phyloP scores from a whole-genome alignment of 805 yeast genomes.

The Suhomyces canberraensis region DNA sequence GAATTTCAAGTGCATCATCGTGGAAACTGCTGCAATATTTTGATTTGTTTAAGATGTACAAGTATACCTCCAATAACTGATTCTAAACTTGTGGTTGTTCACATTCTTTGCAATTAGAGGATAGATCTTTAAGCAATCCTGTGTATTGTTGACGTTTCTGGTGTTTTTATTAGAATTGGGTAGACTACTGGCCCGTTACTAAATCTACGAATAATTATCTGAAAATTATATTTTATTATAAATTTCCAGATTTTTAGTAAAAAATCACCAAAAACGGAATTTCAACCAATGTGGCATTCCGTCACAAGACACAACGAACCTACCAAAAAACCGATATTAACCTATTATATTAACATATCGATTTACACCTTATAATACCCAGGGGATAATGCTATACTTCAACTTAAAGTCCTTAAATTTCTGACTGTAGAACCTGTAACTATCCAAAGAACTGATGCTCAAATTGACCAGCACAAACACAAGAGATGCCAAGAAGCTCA shows the following conservation, averaged over 20 bases:
- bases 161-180: too few species aligned
- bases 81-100: slow-evolving; percentile 6
- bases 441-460: slow-evolving; percentile 53
- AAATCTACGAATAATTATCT: too few species aligned
- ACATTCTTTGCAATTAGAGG: slow-evolving; percentile 7
- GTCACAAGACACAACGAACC: too few species aligned
- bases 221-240: too few species aligned
- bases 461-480: slow-evolving; percentile 45
- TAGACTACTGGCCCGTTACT: too few species aligned
- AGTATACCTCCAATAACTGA: slow-evolving; percentile 20
- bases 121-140: slow-evolving; percentile 5
- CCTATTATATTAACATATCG: too few species aligned
- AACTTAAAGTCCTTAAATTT: slow-evolving; percentile 26
- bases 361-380: slow-evolving; percentile 24
- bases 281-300: too few species aligned
- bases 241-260: too few species aligned
- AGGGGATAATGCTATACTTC: slow-evolving; percentile 38
- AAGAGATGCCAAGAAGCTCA: slow-evolving; percentile 22
- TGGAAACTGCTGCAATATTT: slow-evolving; percentile 23
- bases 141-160: not conserved
- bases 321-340: too few species aligned
- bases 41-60: slow-evolving; percentile 17
- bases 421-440: slow-evolving; percentile 43
- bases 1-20: slow-evolving; percentile 26
- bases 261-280: too few species aligned